These are phyloP conservation scores for Penicillium turbatum DNA, from an alignment of 495 filamentous ascomycete genomes.

Conservation along the genomic window DNA sequence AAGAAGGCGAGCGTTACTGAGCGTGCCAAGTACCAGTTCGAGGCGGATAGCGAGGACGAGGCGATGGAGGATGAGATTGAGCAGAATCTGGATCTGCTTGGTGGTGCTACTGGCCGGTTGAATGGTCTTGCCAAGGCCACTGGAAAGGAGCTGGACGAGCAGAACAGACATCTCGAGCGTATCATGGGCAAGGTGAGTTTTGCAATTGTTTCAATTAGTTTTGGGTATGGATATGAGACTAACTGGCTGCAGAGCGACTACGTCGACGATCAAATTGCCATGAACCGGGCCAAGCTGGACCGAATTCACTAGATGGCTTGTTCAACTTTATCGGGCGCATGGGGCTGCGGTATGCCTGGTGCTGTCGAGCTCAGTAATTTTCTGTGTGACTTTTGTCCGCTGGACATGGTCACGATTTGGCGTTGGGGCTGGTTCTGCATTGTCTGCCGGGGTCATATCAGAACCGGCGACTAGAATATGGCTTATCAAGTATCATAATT, in stretches of 20 bases:
- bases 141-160: conserved; percentile 66
- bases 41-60: conserved; percentile 72
- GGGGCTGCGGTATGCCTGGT: conserved; percentile 33
- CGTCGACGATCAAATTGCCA: conserved; percentile 67
- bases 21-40: conserved; percentile 72
- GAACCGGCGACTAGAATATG: conserved; percentile 5
- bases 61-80: conserved; percentile 73
- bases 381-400: conserved; percentile 2
- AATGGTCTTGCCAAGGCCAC: conserved; percentile 66
- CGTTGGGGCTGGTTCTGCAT: conserved; percentile 19
- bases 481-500: conserved; percentile 5
- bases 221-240: conserved; percentile 17
- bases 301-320: conserved; percentile 47
- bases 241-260: conserved; percentile 52
- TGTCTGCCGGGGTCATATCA: background rate
- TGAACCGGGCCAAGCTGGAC: conserved; percentile 62
- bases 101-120: conserved; percentile 56
- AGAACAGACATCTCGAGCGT: conserved; percentile 69
- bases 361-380: conserved; percentile 28
- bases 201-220: background rate
- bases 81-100: conserved; percentile 56
- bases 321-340: background rate
- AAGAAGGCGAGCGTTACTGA: conserved; percentile 58
- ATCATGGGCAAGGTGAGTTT: conserved; percentile 63
- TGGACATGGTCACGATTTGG: conserved; percentile 17